Evolutionary conservation across 2,329 filamentous ascomycete genomes (phyloP).

Genomic region (Conoideocrella luteorostrata): DNA sequence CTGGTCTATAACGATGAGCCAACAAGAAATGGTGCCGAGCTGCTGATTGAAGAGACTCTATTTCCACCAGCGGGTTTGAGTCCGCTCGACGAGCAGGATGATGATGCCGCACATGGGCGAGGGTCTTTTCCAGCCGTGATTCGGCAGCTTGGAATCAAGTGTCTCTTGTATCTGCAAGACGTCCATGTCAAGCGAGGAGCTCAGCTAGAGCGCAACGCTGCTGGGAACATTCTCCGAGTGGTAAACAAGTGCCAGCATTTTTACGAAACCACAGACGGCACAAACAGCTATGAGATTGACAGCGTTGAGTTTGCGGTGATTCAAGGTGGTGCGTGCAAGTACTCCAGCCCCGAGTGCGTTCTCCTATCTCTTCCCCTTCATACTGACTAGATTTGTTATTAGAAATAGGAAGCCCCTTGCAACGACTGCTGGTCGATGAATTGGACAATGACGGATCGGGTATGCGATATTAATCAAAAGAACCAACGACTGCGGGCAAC

Average conservation of each 20-base stretch:
- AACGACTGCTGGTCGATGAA: conserved; percentile 49
- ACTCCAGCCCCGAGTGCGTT: neutral
- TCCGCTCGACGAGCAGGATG: neutral
- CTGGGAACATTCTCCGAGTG: conserved; percentile 35
- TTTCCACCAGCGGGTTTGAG: conserved; percentile 27
- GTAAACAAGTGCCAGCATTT: conserved; percentile 36
- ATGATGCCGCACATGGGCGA: neutral
- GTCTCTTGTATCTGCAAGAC: conserved; percentile 40
- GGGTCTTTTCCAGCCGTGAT: conserved; percentile 19
- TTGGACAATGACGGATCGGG: conserved; percentile 54
- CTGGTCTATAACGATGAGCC: conserved; percentile 39
- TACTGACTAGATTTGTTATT: neutral
- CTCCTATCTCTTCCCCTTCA: too few relatives aligned
- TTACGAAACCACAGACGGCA: conserved; percentile 28
- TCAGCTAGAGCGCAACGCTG: conserved; percentile 36
- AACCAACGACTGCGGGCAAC: neutral
- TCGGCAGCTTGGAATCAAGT: conserved; percentile 36
- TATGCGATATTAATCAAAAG: conserved; percentile 23
- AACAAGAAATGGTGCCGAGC: conserved; percentile 35
- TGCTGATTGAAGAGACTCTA: conserved; percentile 37
- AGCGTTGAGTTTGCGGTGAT: conserved; percentile 19
- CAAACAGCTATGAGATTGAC: conserved; percentile 22
- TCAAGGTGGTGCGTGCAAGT: conserved; percentile 20
- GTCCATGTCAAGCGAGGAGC: conserved; percentile 35
- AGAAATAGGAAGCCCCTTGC: conserved; percentile 43